Percentiles rank a stretch among this genome's conserved stretches.
Evolutionary conservation across 2,329 filamentous ascomycete species (phyloP).

Genomic region (Hortaea werneckii): DNA sequence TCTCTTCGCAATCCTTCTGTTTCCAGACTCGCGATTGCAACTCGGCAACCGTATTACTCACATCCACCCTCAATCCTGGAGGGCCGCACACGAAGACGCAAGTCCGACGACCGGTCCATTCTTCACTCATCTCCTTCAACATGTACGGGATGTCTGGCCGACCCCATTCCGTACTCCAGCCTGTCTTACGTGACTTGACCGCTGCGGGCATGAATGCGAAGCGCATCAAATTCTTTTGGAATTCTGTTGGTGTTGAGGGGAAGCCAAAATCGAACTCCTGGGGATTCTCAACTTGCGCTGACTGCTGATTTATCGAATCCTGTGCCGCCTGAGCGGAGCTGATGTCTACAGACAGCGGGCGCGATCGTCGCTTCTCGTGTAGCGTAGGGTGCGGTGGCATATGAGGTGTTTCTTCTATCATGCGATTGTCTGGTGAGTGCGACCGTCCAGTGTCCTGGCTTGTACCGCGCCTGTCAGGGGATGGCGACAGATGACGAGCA

Average conservation of each 20-base stretch:
- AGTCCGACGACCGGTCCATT: slow-evolving; percentile 68
- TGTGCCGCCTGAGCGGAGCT: slow-evolving; percentile 29
- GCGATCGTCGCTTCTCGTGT: slow-evolving; percentile 32
- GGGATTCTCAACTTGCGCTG: slow-evolving; percentile 5
- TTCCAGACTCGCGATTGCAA: slow-evolving; percentile 78
- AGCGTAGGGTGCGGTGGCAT: slow-evolving; percentile 25
- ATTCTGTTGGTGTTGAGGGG: slow-evolving; percentile 71
- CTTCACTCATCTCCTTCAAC: slow-evolving; percentile 69
- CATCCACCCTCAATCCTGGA: slow-evolving; percentile 74
- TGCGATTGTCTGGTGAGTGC: slow-evolving; percentile 4
- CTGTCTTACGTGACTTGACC: slow-evolving; percentile 46
- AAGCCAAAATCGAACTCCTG: slow-evolving; percentile 50
- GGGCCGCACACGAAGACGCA: slow-evolving; percentile 93
- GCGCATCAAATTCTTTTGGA: slow-evolving; percentile 81
- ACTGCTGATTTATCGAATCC: slow-evolving; percentile 13
- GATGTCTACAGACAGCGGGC: slow-evolving; percentile 35
- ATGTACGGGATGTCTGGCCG: slow-evolving; percentile 80
- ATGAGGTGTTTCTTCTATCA: slow-evolving; percentile 16
- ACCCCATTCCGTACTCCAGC: slow-evolving; percentile 88
- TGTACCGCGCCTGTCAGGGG: slow-evolving; percentile 27
- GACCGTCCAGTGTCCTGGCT: slow-evolving; percentile 3
- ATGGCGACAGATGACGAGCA: slow-evolving; percentile 14
- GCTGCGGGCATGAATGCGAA: slow-evolving; percentile 65
- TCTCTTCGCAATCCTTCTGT: slow-evolving; percentile 69
- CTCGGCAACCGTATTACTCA: slow-evolving; percentile 72